Evolutionary conservation across 2,329 filamentous ascomycete species (phyloP), one percentile per base, ranked within the genome.

Genomic region (Phialophora macrospora): DNA sequence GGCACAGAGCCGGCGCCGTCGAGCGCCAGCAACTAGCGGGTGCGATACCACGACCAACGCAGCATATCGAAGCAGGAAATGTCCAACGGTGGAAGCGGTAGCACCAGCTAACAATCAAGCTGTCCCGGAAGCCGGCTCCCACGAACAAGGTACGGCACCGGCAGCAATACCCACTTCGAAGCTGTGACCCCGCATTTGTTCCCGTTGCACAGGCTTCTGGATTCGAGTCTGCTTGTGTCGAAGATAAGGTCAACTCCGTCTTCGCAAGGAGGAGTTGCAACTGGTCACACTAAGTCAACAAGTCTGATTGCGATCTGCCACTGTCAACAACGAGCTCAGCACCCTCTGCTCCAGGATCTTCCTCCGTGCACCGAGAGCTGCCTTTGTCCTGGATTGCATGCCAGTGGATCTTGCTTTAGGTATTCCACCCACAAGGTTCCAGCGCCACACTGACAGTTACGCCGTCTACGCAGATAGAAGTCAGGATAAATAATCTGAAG

Each of bases 121-220:
- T 44, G 38, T 44, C 4, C 17, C 38, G 17, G 6, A 20, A 44
- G 38, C 38, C 38, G 0, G 17, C 38, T 20, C 17, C 17, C 17
- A 30, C 17, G 38, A 44, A 44, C 38, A 44, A 8, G 17, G n/a
- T 44, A 7, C 14, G 66, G 96, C 87, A 12, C 90, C 93, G 11
- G 93, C 93, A n/a, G 93, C 92, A 72, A 96, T 94, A 54, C 92
- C 93, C 14, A 93, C 92, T 28, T 93, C 93, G 1, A 97, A 84
- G 92, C 90, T 1, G 93, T 97, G 2, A 92, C 96, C 81, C 97
- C 91, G 88, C 92, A 96, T 96, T 64, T 87, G 85, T 0, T 93
- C 92, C 22, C 93, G 88, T 76, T 93, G 87, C 66, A 97, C 90
- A 30, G 89, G 90, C 71, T 96, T 95, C 61, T 88, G 87, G 72